Conservation (phyloP, 345 rosid genomes). For the Hibiscus trionum region DNA sequence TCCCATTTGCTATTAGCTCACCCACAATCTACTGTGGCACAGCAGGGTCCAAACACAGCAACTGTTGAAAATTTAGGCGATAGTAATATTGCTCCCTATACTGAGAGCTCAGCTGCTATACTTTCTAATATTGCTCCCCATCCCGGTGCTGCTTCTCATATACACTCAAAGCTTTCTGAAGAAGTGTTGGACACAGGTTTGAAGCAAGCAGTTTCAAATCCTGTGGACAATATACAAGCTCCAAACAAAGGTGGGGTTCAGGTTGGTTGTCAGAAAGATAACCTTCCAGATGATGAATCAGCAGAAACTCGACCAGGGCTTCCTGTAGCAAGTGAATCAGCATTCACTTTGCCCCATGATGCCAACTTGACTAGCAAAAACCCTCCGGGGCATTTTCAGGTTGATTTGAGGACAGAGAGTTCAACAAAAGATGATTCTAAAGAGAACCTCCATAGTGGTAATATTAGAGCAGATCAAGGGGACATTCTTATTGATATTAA, state of each 20-base stretch:
- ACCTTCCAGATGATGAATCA: slow-evolving; percentile 14
- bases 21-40: slow-evolving; percentile 34
- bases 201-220: slow-evolving; percentile 27
- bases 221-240: slow-evolving; percentile 16
- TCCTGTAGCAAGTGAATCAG: slow-evolving; percentile 22
- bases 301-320: slow-evolving; percentile 26
- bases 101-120: slow-evolving; percentile 22
- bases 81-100: slow-evolving; percentile 9
- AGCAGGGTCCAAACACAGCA: slow-evolving; percentile 34
- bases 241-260: slow-evolving; percentile 24
- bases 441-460: slow-evolving; percentile 24
- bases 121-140: slow-evolving; percentile 20
- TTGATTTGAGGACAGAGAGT: slow-evolving; percentile 9
- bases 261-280: slow-evolving; percentile 16
- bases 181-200: slow-evolving; percentile 29
- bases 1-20: slow-evolving; percentile 54
- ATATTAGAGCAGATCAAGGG: slow-evolving; percentile 32
- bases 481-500: slow-evolving; percentile 74
- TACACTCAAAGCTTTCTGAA: slow-evolving; percentile 29
- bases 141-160: slow-evolving; percentile 32
- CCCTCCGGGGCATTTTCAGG: slow-evolving; percentile 8
- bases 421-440: slow-evolving; percentile 26
- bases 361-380: slow-evolving; percentile 2
- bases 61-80: slow-evolving; percentile 31
- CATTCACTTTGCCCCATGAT: slow-evolving; percentile 20